These are phyloP conservation scores for Fusarium irregulare DNA, from an alignment of 2,329 filamentous ascomycete species.

Conservation along the genomic window DNA sequence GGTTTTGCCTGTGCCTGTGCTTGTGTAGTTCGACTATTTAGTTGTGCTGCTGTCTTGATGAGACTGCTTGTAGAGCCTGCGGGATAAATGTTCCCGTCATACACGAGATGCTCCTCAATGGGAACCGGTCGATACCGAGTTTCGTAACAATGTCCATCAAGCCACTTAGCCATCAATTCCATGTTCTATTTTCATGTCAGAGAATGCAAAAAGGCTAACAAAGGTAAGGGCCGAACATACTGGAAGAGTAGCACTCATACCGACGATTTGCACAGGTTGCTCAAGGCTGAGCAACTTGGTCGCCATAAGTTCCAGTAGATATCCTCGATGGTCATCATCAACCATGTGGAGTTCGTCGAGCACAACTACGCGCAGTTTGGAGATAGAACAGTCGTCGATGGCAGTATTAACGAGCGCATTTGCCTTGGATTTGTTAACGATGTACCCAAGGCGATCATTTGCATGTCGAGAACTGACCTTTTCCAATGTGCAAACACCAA, in stretches of 20 bases:
- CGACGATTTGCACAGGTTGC: conserved; percentile 75
- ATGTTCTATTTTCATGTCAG: conserved; percentile 67
- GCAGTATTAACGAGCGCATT: conserved; percentile 79
- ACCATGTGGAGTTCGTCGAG: conserved; percentile 87
- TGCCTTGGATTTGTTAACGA: conserved; percentile 60
- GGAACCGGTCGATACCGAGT: conserved; percentile 81
- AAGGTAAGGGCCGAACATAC: conserved; percentile 55
- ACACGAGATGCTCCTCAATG: conserved; percentile 79
- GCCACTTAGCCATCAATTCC: conserved; percentile 74
- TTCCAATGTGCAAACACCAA: conserved; percentile 83
- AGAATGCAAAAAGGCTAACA: neutral
- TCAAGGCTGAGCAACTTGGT: conserved; percentile 78
- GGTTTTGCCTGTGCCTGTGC: conserved; percentile 53
- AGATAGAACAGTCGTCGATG: conserved; percentile 75
- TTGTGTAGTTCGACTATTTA: conserved; percentile 52
- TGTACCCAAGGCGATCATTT: neutral
- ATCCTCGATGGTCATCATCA: conserved; percentile 79
- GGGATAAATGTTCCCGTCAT: conserved; percentile 74
- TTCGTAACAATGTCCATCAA: conserved; percentile 76
- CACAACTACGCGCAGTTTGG: conserved; percentile 73
- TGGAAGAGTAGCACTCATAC: conserved; percentile 83
- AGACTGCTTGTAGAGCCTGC: conserved; percentile 66
- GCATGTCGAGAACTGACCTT: conserved; percentile 59
- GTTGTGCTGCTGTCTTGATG: conserved; percentile 67
- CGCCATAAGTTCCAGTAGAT: conserved; percentile 78